Evolutionary conservation across 2,329 filamentous ascomycete genomes (phyloP), one percentile per base, ranked within the genome.

Genomic region (Cadophora gregata): DNA sequence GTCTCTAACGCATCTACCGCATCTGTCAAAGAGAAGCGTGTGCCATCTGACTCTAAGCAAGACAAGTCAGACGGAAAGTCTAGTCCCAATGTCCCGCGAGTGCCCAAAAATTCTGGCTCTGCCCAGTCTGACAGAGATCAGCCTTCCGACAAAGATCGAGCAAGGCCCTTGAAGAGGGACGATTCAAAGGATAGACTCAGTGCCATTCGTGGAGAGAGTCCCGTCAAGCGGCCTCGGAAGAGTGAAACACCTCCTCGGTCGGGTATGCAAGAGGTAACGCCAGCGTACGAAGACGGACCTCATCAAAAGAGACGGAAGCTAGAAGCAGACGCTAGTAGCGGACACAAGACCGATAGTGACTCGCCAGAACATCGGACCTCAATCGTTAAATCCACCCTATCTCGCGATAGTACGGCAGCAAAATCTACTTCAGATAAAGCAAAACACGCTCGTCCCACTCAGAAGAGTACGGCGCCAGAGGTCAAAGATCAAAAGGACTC

Each of bases 91-190:
- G 33, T 73, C 21, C 62, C 72, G 38, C 71, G 70, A 29, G 59
- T 67, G 42, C 51, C 65, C 24, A 74, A 71, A 62, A 62, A 42
- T 27, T 38, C 56, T 19, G 62, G 21, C 25, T 61, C 66, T n/a
- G 51, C 64, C 33, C 59, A 66, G 9, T 70, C 63, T 58, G 72
- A 73, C 3, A 61, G 65, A 42, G 72, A 75, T 31, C 58, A 59
- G 36, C 61, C 58, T 14, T 65, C 66, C n/a, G 75, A 76, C 19
- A 73, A 70, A 63, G 86, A 88, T 69, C 81, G 86, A 62, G 85
- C 86, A 25, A 87, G 88, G 72, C 84, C 86, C 21, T 76, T 89
- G 14, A 89, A 87, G 74, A 81, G 86, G 65, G 86, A 90, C 68
- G 86, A 88, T 69, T 87, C 86, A 3, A 83, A 82, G 62, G 87